Percentiles rank a stretch among this genome's conserved stretches.
Evolutionary conservation across 805 yeast genomes (phyloP).

Genomic region (Saccharomycopsis oosterbeekiorum): DNA sequence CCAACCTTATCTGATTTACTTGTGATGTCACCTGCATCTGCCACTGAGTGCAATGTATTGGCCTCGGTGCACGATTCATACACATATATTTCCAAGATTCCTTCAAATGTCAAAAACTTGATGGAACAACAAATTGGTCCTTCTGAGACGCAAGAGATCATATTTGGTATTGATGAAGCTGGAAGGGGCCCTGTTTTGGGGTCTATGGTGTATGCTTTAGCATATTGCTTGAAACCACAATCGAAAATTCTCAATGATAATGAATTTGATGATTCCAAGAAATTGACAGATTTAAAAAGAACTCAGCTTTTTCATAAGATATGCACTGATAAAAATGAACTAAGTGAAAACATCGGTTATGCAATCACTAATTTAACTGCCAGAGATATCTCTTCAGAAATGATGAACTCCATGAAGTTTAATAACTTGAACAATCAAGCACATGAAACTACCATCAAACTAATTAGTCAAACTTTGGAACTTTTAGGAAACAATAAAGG

Average conservation of each 20-base stretch:
- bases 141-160: conserved; percentile 15
- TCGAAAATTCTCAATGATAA: conserved; percentile 36
- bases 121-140: not conserved
- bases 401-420: conserved; percentile 52
- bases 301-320: conserved; percentile 50
- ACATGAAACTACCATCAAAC: conserved; percentile 80
- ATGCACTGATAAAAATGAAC: conserved; percentile 35
- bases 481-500: conserved; percentile 39
- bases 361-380: conserved; percentile 80
- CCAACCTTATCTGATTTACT: conserved; percentile 1
- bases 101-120: not conserved
- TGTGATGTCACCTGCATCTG: not conserved
- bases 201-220: conserved; percentile 92
- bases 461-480: conserved; percentile 55
- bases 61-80: conserved; percentile 12
- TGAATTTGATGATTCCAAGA: conserved; percentile 92
- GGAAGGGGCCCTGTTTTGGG: conserved; percentile 98
- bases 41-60: not conserved
- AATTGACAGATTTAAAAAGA: conserved; percentile 64
- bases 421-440: conserved; percentile 79
- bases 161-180: conserved; percentile 94
- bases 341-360: conserved; percentile 68
- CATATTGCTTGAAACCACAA: conserved; percentile 58
- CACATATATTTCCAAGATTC: conserved; percentile 16
- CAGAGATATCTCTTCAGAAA: conserved; percentile 75